These are phyloP conservation scores for Tulasnella calospora DNA, from an alignment of 768 basidiomycete genomes.

Conservation along the genomic window DNA sequence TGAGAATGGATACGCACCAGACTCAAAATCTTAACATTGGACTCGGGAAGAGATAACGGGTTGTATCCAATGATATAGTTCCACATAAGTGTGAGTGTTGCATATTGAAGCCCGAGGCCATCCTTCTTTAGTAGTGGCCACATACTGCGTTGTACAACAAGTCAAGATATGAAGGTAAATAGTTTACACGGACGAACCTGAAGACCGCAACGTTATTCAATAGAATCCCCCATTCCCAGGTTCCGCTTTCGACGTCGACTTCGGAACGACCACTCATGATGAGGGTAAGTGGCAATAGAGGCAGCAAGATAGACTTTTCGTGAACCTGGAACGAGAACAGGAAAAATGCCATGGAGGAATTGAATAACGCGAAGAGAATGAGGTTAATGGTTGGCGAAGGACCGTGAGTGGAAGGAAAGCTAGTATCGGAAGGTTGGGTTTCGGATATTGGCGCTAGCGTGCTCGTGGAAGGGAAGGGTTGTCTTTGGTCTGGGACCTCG, in stretches of 20 bases:
- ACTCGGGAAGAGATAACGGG: conserved; percentile 45
- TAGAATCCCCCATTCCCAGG: conserved; percentile 64
- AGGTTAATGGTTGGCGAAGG: conserved; percentile 58
- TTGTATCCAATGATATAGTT: conserved; percentile 77
- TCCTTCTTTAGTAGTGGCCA: conserved; percentile 84
- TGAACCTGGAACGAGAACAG: conserved; percentile 96
- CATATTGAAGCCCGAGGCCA: conserved; percentile 68
- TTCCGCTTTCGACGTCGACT: conserved; percentile 20
- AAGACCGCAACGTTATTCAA: conserved; percentile 82
- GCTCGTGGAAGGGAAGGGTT: background rate
- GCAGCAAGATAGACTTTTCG: conserved; percentile 86
- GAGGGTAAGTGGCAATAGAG: conserved; percentile 77
- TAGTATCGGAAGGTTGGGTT: background rate
- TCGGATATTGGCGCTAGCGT: background rate
- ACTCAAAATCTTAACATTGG: conserved; percentile 43
- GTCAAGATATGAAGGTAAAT: background rate
- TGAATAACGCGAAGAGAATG: conserved; percentile 74
- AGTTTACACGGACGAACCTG: conserved; percentile 52
- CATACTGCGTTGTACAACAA: conserved; percentile 53
- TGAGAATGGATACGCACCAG: conserved; percentile 28
- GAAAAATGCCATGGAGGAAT: conserved; percentile 86
- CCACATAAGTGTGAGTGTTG: conserved; percentile 67
- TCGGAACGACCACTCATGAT: conserved; percentile 46
- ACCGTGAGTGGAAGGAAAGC: background rate
- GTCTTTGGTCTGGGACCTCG: background rate